Evolutionary conservation across 208 protist genomes (phyloP).

Genomic region (Leishmania lainsoni): DNA sequence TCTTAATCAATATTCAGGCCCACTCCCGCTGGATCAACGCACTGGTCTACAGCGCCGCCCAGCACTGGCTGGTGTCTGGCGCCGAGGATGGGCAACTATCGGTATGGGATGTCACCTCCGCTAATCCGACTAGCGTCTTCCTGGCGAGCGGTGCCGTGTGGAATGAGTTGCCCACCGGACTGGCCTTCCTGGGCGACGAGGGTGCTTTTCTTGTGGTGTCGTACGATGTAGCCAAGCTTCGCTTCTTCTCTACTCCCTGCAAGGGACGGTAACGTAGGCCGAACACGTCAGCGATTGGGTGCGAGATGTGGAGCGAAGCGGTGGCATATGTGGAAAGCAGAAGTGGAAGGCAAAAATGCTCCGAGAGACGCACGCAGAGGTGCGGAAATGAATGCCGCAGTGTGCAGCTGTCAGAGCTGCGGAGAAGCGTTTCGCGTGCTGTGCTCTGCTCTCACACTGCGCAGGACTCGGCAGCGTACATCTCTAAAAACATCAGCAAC

Average conservation of each 20-base stretch:
- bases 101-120: constrained; percentile 32
- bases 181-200: constrained; percentile 14
- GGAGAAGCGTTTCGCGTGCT: not conserved
- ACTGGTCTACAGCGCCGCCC: constrained; percentile 29
- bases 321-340: not conserved
- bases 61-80: constrained; percentile 37
- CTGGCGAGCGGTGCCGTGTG: constrained; percentile 12
- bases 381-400: not conserved
- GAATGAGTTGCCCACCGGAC: constrained; percentile 33
- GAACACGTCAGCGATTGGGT: not conserved
- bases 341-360: not conserved
- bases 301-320: not conserved
- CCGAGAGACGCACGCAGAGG: not conserved
- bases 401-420: not conserved
- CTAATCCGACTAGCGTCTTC: constrained; percentile 3
- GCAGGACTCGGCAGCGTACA: not conserved
- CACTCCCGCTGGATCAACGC: constrained; percentile 72
- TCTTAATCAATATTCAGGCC: constrained; percentile 47
- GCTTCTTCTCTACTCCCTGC: not conserved
- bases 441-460: not conserved
- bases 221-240: constrained; percentile 25
- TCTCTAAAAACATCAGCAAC: no score
- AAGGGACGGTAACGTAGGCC: not conserved
- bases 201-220: constrained; percentile 3
- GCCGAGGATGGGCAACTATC: constrained; percentile 61